These are phyloP conservation scores for Hansenula lynferdii DNA, from an alignment of 1,139 yeast genomes.

Conservation along the genomic window DNA sequence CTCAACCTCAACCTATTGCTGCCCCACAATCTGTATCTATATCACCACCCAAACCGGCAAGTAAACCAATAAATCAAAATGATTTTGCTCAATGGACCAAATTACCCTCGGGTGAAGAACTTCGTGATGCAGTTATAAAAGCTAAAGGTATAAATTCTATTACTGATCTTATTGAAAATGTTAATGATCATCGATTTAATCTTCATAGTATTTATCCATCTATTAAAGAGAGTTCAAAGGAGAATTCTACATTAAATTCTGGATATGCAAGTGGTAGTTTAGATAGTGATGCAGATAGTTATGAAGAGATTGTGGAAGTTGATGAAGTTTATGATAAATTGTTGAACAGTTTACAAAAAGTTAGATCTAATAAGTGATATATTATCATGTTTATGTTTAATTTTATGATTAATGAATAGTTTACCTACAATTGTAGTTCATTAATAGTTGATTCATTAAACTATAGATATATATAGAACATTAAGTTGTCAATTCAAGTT, in stretches of 20 bases:
- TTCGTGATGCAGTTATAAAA: constrained; percentile 70
- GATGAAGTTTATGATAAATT: constrained; percentile 71
- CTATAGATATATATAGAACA: neutral
- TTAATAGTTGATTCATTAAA: neutral
- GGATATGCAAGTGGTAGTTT: neutral
- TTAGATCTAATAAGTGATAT: constrained; percentile 38
- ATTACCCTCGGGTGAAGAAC: constrained; percentile 70
- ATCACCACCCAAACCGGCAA: constrained; percentile 1
- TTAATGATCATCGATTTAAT: constrained; percentile 47
- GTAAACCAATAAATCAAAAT: constrained; percentile 8
- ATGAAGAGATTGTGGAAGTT: constrained; percentile 27
- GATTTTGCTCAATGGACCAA: constrained; percentile 22
- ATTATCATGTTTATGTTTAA: neutral
- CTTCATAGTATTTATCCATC: constrained; percentile 48
- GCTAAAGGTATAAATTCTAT: constrained; percentile 77
- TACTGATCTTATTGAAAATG: constrained; percentile 62
- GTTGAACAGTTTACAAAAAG: constrained; percentile 61
- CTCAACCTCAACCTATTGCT: constrained; percentile 4
- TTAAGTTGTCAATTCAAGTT: neutral
- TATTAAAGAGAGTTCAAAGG: constrained; percentile 10
- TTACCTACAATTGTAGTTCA: neutral
- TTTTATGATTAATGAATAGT: neutral
- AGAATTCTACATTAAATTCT: neutral
- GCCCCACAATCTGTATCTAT: constrained; percentile 1
- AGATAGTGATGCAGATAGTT: constrained; percentile 15